Evolutionary conservation across 495 filamentous ascomycete species (phyloP).

Genomic region (Sordaria brevicollis): DNA sequence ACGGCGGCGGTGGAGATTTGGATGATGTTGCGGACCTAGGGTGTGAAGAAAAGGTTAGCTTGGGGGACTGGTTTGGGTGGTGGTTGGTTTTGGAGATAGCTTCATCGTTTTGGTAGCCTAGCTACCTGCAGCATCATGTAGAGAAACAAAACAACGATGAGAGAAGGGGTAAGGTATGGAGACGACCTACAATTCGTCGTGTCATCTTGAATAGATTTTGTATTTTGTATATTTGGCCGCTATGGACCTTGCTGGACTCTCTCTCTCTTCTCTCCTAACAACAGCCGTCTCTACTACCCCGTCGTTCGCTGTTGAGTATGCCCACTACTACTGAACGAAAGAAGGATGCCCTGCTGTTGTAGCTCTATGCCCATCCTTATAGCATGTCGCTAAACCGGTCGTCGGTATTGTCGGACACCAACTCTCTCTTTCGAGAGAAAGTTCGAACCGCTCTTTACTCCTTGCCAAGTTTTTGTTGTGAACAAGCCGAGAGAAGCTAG

Average conservation of each 20-base stretch:
- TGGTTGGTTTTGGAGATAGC: not conserved
- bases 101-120: not conserved
- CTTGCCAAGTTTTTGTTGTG: not conserved
- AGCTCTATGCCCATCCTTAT: slow-evolving; percentile 5
- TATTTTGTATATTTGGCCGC: not conserved
- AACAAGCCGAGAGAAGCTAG: not conserved
- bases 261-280: not conserved
- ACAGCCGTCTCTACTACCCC: not conserved
- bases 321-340: not conserved
- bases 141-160: not conserved
- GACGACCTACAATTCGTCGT: slow-evolving; percentile 32
- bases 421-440: not conserved
- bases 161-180: not conserved
- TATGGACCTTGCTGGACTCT: not conserved
- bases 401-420: not conserved
- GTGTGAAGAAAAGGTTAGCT: not conserved
- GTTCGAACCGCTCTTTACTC: not conserved
- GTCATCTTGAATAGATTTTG: slow-evolving; percentile 18
- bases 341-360: not conserved
- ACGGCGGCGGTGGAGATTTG: slow-evolving; percentile 62
- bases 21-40: slow-evolving; percentile 76
- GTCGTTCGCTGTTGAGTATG: not conserved
- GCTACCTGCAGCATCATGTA: not conserved
- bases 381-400: not conserved
- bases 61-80: not conserved